Evolutionary conservation across 225 moss, liverwort and hornwort species (phyloP).

Genomic region (Rhytidiadelphus loreus): DNA sequence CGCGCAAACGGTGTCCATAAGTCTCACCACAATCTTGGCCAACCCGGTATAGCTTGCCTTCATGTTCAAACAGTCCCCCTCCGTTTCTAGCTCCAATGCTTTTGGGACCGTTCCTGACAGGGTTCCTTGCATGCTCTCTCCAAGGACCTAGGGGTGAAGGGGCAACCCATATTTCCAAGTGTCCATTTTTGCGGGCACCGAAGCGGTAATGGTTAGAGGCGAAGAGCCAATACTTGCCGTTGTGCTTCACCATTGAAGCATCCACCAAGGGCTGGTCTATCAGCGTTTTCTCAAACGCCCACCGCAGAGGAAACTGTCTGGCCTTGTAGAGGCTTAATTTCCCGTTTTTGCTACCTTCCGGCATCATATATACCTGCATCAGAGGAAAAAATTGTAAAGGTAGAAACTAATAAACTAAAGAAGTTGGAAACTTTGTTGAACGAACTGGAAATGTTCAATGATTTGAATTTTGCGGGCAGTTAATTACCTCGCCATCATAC

Average conservation of each 20-base stretch:
- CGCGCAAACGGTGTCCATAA: conserved; percentile 71
- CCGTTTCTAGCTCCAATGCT: conserved; percentile 70
- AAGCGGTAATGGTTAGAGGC: conserved; percentile 55
- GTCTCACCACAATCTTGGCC: conserved; percentile 90
- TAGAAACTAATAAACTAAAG: not conserved
- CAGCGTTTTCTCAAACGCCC: conserved; percentile 57
- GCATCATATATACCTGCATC: conserved; percentile 91
- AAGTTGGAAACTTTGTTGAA: not conserved
- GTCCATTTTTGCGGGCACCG: conserved; percentile 66
- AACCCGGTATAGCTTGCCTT: conserved; percentile 64
- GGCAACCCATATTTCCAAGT: conserved; percentile 86
- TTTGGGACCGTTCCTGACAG: conserved; percentile 49
- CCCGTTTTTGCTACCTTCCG: conserved; percentile 66
- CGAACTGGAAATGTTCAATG: not conserved
- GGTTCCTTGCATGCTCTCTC: conserved; percentile 65
- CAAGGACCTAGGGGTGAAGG: conserved; percentile 61
- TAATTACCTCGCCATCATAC: conserved; percentile 56
- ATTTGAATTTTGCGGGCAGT: not conserved
- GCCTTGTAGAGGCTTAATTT: conserved; percentile 73
- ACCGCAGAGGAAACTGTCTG: conserved; percentile 50
- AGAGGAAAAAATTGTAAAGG: not conserved
- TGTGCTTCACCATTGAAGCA: conserved; percentile 61
- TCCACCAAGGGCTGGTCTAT: conserved; percentile 82
- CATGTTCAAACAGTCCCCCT: conserved; percentile 59
- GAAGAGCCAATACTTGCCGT: conserved; percentile 64